phyloP scores from a whole-genome alignment of 1,284 basidiomycete species.

The Termitomyces sp. region DNA sequence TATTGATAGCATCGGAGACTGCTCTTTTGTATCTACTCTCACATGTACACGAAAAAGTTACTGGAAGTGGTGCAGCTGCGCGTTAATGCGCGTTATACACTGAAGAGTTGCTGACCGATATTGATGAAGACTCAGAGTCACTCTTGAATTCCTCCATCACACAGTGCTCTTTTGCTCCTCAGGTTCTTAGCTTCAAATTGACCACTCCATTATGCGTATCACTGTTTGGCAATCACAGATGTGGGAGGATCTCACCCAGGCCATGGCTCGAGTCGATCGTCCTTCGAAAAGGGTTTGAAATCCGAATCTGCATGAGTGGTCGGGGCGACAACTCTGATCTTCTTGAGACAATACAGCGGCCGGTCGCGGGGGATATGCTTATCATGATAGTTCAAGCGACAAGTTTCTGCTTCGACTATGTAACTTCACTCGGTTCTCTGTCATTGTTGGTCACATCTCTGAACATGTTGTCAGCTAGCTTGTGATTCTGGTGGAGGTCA shows the following conservation, averaged over 20 bases:
- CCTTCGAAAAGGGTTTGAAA: background rate
- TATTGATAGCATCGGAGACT: constrained; percentile 13
- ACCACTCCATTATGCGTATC: background rate
- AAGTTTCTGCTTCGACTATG: no score
- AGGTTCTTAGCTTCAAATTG: background rate
- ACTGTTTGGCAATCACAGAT: background rate
- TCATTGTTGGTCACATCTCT: no score
- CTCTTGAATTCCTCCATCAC: no score
- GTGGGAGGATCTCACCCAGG: background rate
- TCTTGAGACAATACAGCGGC: no score
- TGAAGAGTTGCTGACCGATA: background rate
- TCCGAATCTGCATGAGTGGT: no score
- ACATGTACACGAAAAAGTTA: background rate
- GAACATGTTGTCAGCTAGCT: no score
- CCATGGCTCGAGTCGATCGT: background rate
- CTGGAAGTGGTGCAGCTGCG: background rate
- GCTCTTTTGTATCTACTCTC: constrained; percentile 1
- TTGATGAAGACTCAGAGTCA: background rate
- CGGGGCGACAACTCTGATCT: no score
- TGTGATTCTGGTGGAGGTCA: background rate
- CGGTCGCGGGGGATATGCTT: no score
- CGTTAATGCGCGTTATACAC: background rate
- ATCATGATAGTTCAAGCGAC: no score
- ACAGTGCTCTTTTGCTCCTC: background rate
- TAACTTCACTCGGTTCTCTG: no score